Evolutionary conservation across 768 basidiomycete genomes (phyloP).

Genomic region (Podaxis sp.): DNA sequence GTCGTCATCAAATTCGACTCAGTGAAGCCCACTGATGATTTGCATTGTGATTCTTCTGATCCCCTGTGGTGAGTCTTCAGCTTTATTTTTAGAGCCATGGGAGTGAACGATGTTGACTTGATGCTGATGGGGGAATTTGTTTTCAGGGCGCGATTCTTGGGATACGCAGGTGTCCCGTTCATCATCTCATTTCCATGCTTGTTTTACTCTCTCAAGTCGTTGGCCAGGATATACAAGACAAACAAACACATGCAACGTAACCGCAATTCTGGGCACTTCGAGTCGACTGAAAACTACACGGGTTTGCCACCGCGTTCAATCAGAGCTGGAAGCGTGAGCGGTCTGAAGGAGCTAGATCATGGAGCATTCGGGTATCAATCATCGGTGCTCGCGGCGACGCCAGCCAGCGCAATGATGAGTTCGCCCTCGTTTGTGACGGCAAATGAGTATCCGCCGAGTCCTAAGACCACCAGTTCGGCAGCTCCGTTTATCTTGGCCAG

Average conservation of each 20-base stretch:
- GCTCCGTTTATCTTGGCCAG: not conserved
- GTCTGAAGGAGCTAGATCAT: not conserved
- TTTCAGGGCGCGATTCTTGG: constrained; percentile 59
- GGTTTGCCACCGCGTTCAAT: constrained; percentile 2
- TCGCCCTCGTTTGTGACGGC: constrained; percentile 10
- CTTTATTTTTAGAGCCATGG: not conserved
- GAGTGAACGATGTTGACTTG: not conserved
- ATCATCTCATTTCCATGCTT: constrained; percentile 51
- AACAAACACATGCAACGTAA: constrained; percentile 37
- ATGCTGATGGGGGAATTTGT: not conserved
- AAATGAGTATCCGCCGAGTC: constrained; percentile 10
- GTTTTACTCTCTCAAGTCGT: constrained; percentile 44
- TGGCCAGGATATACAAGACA: constrained; percentile 32
- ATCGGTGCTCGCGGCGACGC: not conserved
- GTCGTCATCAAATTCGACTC: constrained; percentile 43
- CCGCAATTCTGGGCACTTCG: constrained; percentile 17
- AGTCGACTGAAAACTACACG: constrained; percentile 5
- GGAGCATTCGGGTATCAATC: not conserved
- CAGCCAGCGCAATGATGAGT: not conserved
- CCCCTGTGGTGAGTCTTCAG: constrained; percentile 51
- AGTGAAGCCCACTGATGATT: constrained; percentile 43
- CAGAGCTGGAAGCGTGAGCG: not conserved
- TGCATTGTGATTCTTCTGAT: constrained; percentile 59
- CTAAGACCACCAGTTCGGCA: not conserved
- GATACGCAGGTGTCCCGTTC: constrained; percentile 58